phyloP scores from a whole-genome alignment of 164 flowering plant species.

The Piper betle region DNA sequence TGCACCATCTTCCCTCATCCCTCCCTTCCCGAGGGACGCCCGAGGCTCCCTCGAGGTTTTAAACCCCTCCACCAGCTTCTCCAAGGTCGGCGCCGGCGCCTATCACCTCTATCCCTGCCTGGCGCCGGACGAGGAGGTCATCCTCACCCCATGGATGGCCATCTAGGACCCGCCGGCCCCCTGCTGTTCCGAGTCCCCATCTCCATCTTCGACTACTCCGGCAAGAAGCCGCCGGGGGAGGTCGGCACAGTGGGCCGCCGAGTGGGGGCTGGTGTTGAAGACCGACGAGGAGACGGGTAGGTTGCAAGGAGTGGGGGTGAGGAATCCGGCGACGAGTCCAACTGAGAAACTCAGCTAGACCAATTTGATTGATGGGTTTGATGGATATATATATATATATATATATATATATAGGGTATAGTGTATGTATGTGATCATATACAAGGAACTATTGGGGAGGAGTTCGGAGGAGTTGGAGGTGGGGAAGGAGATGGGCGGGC shows the following conservation, averaged over 20 bases:
- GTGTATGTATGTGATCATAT: no score
- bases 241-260: conserved; percentile 69
- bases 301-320: conserved; percentile 61
- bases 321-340: conserved; percentile 57
- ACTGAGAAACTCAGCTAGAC: conserved; percentile 36
- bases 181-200: background rate
- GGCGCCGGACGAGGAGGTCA: conserved; percentile 13
- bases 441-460: conserved; percentile 47
- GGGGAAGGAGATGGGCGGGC: conserved; percentile 25
- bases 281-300: conserved; percentile 79
- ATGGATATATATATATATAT: no score
- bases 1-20: conserved; percentile 4
- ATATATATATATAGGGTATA: no score
- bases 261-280: conserved; percentile 88
- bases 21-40: conserved; percentile 37
- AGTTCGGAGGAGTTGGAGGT: conserved; percentile 75
- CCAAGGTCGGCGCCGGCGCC: conserved; percentile 26
- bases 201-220: background rate
- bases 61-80: conserved; percentile 37
- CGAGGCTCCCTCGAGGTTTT: conserved; percentile 69
- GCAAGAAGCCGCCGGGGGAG: conserved; percentile 15
- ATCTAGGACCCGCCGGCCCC: conserved; percentile 29
- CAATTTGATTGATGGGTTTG: no score
- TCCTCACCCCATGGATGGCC: conserved; percentile 79
- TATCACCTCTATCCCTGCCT: no score